Evolutionary conservation across 768 basidiomycete genomes (phyloP).

Genomic region (Cubamyces lactineus): DNA sequence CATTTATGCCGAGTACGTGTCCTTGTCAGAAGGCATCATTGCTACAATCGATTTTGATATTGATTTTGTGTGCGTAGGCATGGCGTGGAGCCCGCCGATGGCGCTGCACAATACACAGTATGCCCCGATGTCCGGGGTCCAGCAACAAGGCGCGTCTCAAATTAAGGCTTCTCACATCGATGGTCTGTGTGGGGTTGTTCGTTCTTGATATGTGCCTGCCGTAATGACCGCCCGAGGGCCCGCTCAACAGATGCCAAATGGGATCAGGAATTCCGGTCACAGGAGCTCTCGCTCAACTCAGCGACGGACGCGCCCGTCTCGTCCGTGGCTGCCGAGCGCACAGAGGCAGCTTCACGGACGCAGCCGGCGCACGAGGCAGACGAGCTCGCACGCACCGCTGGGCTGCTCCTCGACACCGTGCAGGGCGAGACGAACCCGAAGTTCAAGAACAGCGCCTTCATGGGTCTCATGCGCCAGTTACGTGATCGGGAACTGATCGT

Average conservation of each 20-base stretch:
- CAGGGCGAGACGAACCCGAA: conserved; percentile 79
- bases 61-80: conserved; percentile 1
- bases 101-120: conserved; percentile 4
- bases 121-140: conserved; percentile 19
- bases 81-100: conserved; percentile 12
- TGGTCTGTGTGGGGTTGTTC: conserved; percentile 5
- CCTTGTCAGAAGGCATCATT: background rate
- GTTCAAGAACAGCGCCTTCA: conserved; percentile 82
- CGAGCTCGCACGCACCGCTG: conserved; percentile 81
- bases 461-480: conserved; percentile 84
- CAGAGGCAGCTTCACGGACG: conserved; percentile 14
- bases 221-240: conserved; percentile 2
- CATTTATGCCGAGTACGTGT: conserved; percentile 13
- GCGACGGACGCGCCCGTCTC: conserved; percentile 2
- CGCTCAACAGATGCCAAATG: conserved; percentile 39
- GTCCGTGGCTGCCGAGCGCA: background rate
- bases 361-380: conserved; percentile 49
- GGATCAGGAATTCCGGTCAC: conserved; percentile 68
- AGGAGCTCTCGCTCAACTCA: conserved; percentile 42
- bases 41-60: background rate
- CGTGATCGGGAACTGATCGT: conserved; percentile 79
- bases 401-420: conserved; percentile 74
- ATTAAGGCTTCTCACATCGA: conserved; percentile 16
- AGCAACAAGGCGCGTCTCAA: conserved; percentile 10
- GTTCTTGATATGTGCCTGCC: background rate